Evolutionary conservation across 257 asterid genomes (phyloP), one percentile per base, ranked within the genome.

Genomic region (Paraleonurus japonicus): DNA sequence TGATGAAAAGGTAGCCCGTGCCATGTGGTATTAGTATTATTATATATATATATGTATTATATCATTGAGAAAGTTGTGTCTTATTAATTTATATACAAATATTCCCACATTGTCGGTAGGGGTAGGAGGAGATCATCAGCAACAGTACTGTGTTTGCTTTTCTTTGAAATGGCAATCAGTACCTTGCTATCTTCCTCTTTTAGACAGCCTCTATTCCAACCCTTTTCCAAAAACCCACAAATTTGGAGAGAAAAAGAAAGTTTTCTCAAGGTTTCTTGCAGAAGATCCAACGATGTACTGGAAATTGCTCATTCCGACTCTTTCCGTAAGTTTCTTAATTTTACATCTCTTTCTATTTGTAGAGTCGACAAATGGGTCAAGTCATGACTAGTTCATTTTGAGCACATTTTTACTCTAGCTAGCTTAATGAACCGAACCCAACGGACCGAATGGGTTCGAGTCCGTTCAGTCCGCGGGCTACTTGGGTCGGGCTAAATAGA

Each of bases 181-280:
- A 1, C 33, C 30, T 65, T 65, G 2, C 28, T 47, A 35, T 28
- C 48, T 37, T 26, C 30, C 10, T 62, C 67, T 54, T 39, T 54
- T 12, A 53, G 30, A 65, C 55, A 35, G 12, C 43, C 43, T 11
- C 11, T 0, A 5, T 12, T 53, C 70, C 43, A 74, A 15, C 45
- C 39, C 3, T 65, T 41, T 10, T 33, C 68, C 72, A 74, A 65
- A 23, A 39, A 7, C 9, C 45, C 27, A 3, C 50, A 41, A 41
- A 12, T 12, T 12, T 4, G 15, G 15, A 13, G 37, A 37, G 45
- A 24, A 9, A 74, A 27, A 19, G 7, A 67, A 19, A 19, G 24
- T 43, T 67, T 15, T 54, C 26, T 54, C 51, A 32, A 59, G 30
- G 5, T 74, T 57, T 60, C 30, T 7, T 66, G 78, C 61, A 19